Conservation (phyloP, 2,329 filamentous ascomycete species). For the Didymella pinodella region DNA sequence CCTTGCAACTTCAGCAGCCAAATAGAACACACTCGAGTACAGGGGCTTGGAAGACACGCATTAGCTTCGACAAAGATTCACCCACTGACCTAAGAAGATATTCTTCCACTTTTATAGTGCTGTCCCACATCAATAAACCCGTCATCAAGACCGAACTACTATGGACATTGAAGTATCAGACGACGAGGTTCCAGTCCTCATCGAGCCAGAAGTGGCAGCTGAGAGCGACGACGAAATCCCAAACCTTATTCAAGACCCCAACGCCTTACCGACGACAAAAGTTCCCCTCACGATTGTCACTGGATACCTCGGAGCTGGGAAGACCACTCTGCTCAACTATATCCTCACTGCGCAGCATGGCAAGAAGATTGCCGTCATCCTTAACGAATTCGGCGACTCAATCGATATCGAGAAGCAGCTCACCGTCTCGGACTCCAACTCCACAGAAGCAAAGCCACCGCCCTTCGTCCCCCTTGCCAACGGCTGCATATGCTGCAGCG, state of each 20-base stretch:
- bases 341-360: slow-evolving; percentile 94
- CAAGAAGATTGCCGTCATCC: slow-evolving; percentile 96
- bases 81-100: too few relatives aligned
- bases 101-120: too few relatives aligned
- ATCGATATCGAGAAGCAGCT: slow-evolving; percentile 95
- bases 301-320: slow-evolving; percentile 92
- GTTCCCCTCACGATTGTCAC: slow-evolving; percentile 88
- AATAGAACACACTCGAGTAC: not conserved
- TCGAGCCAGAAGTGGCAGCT: slow-evolving; percentile 53
- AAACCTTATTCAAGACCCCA: slow-evolving; percentile 42
- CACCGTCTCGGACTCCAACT: slow-evolving; percentile 70
- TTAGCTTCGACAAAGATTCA: too few relatives aligned
- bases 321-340: slow-evolving; percentile 94
- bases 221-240: slow-evolving; percentile 33
- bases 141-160: not conserved
- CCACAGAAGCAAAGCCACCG: slow-evolving; percentile 38
- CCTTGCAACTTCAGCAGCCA: not conserved
- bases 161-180: slow-evolving; percentile 34
- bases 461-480: slow-evolving; percentile 92
- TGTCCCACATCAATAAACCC: too few relatives aligned
- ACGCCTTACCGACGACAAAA: slow-evolving; percentile 64
- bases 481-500: slow-evolving; percentile 96
- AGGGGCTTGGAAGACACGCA: too few relatives aligned
- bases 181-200: slow-evolving; percentile 60
- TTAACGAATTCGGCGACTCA: slow-evolving; percentile 73